Evolutionary conservation across 2,329 filamentous ascomycete species (phyloP).

Genomic region (Pseudocercospora musae): DNA sequence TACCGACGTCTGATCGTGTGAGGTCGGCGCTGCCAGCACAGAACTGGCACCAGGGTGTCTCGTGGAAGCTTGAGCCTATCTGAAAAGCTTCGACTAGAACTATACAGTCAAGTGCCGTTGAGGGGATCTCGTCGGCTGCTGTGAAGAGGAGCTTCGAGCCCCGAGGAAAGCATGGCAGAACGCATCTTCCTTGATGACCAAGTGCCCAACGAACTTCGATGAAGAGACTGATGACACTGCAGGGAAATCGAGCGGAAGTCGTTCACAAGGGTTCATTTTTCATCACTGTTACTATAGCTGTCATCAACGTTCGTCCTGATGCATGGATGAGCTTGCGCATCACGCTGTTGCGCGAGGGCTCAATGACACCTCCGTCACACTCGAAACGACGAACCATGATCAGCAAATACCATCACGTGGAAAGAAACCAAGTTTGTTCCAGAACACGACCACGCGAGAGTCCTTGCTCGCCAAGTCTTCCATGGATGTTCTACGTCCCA

Average conservation of each 20-base stretch:
- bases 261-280: no score
- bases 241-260: no score
- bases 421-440: neutral
- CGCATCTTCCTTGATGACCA: no score
- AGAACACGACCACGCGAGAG: neutral
- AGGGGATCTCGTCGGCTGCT: no score
- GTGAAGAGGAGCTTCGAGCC: no score
- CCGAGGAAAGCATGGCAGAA: no score
- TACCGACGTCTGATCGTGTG: neutral
- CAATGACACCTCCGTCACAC: neutral
- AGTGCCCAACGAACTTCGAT: no score
- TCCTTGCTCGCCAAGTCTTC: neutral
- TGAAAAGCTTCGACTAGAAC: neutral
- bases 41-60: neutral
- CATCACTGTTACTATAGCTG: no score
- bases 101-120: no score
- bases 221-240: no score
- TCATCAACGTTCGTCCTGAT: neutral
- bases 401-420: neutral
- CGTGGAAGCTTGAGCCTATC: neutral
- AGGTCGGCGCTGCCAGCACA: neutral
- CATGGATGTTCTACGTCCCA: neutral
- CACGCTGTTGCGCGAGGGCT: no score
- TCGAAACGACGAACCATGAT: neutral
- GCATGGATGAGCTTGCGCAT: neutral